A percentile compares a stretch with the other conserved stretches of the same genome.
Evolutionary conservation across 2,329 filamentous ascomycete species (phyloP).

Genomic region (Penicillium sp.): DNA sequence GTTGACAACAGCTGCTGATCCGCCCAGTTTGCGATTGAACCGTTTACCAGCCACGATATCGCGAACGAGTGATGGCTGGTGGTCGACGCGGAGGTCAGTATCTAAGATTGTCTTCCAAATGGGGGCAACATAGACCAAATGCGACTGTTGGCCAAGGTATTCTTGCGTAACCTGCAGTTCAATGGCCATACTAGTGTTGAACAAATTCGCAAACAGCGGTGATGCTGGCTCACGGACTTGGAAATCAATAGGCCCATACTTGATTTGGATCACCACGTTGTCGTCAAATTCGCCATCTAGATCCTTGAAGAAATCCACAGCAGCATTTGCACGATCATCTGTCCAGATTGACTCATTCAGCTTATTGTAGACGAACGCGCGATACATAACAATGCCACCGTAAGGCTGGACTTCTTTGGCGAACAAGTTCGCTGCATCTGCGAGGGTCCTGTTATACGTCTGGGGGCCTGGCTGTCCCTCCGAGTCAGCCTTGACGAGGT

Average conservation of each 20-base stretch:
- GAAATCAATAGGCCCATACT: constrained; percentile 72
- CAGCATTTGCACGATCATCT: constrained; percentile 66
- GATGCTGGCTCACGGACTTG: constrained; percentile 67
- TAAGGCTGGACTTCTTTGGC: constrained; percentile 57
- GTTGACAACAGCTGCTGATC: constrained; percentile 65
- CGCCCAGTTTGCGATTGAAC: constrained; percentile 57
- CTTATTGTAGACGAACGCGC: constrained; percentile 68
- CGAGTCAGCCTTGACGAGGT: constrained; percentile 68
- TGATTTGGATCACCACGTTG: constrained; percentile 70
- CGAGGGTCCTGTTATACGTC: constrained; percentile 67
- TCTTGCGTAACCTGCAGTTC: constrained; percentile 68
- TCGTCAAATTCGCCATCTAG: constrained; percentile 66
- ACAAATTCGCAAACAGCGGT: constrained; percentile 59
- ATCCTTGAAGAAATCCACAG: constrained; percentile 63
- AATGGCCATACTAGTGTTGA: constrained; percentile 52
- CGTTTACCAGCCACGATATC: constrained; percentile 61
- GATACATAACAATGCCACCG: constrained; percentile 65
- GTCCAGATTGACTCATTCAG: constrained; percentile 61
- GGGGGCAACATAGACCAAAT: constrained; percentile 65
- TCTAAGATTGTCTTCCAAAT: constrained; percentile 67
- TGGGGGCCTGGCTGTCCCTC: constrained; percentile 69
- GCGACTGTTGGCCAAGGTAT: constrained; percentile 68
- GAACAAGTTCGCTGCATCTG: constrained; percentile 67
- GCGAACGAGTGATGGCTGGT: constrained; percentile 53
- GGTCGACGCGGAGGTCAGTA: constrained; percentile 63